Conservation (phyloP, 1,284 basidiomycete genomes). For the Trichosporon faecale region DNA sequence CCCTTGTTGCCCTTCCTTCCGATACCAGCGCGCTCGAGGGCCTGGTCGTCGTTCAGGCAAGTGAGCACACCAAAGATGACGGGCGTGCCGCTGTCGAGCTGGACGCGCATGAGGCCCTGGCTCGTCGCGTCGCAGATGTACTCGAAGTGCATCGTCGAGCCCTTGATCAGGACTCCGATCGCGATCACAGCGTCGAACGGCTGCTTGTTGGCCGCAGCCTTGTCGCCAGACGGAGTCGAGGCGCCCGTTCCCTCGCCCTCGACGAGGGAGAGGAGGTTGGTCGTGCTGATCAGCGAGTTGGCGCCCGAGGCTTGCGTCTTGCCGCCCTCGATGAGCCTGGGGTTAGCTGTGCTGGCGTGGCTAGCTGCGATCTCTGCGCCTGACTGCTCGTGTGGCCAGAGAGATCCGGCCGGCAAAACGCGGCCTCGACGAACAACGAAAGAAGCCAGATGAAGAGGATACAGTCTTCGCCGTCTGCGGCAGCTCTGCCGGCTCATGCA, state of each 20-base stretch:
- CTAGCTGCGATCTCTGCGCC: not conserved
- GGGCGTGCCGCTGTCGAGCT: conserved; percentile 88
- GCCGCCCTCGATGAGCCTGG: conserved; percentile 50
- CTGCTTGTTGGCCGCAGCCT: conserved; percentile 53
- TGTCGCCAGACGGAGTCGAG: conserved; percentile 52
- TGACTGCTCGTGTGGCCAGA: not conserved
- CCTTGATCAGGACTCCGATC: conserved; percentile 97
- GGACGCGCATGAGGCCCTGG: conserved; percentile 88
- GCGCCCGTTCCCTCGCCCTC: conserved; percentile 53
- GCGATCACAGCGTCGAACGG: conserved; percentile 89
- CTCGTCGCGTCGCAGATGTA: conserved; percentile 94
- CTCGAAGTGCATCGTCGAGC: conserved; percentile 95
- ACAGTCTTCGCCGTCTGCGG: too few species aligned
- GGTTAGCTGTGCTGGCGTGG: too few species aligned
- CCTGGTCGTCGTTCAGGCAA: conserved; percentile 88
- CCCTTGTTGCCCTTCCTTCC: conserved; percentile 48
- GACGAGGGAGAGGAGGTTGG: conserved; percentile 64
- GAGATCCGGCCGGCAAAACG: not conserved
- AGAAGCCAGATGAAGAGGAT: too few species aligned
- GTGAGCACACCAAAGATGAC: conserved; percentile 97
- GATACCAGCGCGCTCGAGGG: conserved; percentile 83
- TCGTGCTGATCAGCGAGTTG: conserved; percentile 46
- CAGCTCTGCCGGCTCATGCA: too few species aligned
- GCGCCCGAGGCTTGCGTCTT: conserved; percentile 47
- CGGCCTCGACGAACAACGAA: too few species aligned